phyloP scores from a whole-genome alignment of 108 stramenopile genomes.

The Chaetoceros tenuissimus region DNA sequence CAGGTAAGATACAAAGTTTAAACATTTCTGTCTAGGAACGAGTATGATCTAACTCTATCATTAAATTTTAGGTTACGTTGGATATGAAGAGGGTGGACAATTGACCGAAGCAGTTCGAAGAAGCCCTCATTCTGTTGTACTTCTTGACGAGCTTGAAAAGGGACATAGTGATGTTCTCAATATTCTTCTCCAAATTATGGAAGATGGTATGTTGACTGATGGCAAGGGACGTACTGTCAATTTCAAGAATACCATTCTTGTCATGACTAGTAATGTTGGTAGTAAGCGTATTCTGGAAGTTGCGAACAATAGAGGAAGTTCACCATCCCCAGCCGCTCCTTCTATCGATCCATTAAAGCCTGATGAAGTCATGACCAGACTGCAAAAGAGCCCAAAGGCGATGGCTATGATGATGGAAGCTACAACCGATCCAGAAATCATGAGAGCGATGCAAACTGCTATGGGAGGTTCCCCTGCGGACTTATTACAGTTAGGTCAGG shows the following conservation, averaged over 20 bases:
- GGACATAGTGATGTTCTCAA: conserved; percentile 95
- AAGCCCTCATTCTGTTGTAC: conserved; percentile 66
- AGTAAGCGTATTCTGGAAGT: conserved; percentile 76
- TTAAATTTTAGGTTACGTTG: conserved; percentile 37
- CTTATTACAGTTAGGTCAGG: conserved; percentile 12
- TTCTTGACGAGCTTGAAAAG: conserved; percentile 96
- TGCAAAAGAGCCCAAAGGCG: conserved; percentile 19
- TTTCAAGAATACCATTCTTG: conserved; percentile 90
- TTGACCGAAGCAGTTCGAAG: conserved; percentile 91
- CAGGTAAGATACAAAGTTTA: conserved; percentile 85
- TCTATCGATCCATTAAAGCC: conserved; percentile 14
- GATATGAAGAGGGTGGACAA: conserved; percentile 94
- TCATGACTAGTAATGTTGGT: conserved; percentile 96
- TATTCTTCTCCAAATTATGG: conserved; percentile 90
- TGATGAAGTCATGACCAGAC: conserved; percentile 12
- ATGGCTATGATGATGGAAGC: conserved; percentile 23
- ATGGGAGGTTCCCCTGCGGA: conserved; percentile 34
- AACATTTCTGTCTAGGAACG: not conserved
- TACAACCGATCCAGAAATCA: conserved; percentile 17
- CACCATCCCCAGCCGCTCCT: not conserved
- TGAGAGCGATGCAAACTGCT: conserved; percentile 25
- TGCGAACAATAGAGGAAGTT: conserved; percentile 19
- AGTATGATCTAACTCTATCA: not conserved
- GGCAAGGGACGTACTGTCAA: conserved; percentile 94
- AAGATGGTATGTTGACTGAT: conserved; percentile 96